Percentiles rank a stretch among this genome's conserved stretches.
phyloP scores from a whole-genome alignment of 148 eudicot species.

The Polygonum aviculare region DNA sequence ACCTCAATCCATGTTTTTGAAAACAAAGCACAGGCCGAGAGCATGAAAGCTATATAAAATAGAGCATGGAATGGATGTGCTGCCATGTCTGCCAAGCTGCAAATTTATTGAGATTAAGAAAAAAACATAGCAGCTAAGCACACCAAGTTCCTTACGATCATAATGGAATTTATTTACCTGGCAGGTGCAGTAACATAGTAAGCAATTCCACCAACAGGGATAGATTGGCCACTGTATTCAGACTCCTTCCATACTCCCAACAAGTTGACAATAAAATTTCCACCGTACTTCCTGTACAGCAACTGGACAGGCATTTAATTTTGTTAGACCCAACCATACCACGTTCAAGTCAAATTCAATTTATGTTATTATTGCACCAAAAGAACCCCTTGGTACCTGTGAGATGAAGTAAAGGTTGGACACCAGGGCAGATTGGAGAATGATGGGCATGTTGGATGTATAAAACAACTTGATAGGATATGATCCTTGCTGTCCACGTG shows the following conservation, averaged over 20 bases:
- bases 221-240: conserved; percentile 41
- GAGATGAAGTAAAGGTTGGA: conserved; percentile 59
- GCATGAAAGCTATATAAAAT: conserved; percentile 51
- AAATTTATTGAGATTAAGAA: neutral
- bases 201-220: conserved; percentile 72
- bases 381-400: conserved; percentile 25
- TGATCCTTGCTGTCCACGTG: conserved; percentile 52
- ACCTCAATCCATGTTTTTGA: conserved; percentile 69
- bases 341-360: neutral
- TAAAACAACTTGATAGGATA: conserved; percentile 70
- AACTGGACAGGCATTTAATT: conserved; percentile 11
- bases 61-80: conserved; percentile 65
- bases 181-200: conserved; percentile 59
- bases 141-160: neutral
- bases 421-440: conserved; percentile 60
- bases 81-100: conserved; percentile 46
- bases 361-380: neutral
- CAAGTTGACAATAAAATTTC: conserved; percentile 40
- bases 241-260: conserved; percentile 60
- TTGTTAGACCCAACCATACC: neutral
- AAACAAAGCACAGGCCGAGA: conserved; percentile 58
- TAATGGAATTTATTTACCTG: neutral
- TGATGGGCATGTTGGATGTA: conserved; percentile 74
- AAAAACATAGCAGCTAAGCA: neutral
- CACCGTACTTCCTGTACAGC: conserved; percentile 46